phyloP scores from a whole-genome alignment of 1,139 yeast genomes.

The Geotrichum bryndzae region DNA sequence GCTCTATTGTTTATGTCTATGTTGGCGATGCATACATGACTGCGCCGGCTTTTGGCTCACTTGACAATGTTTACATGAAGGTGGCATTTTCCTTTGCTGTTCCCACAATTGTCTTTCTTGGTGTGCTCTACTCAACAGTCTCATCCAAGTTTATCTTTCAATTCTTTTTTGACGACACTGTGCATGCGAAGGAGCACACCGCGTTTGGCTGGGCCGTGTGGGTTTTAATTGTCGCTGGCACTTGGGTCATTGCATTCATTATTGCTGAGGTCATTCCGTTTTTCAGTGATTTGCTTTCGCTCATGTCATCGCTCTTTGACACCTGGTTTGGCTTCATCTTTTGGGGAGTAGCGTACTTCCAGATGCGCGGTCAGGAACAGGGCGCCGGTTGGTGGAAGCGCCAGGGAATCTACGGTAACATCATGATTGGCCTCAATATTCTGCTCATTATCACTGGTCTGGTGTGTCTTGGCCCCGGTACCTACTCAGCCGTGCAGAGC shows the following conservation, averaged over 20 bases:
- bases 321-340: constrained; percentile 62
- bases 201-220: constrained; percentile 49
- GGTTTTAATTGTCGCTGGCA: constrained; percentile 40
- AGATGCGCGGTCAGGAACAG: constrained; percentile 28
- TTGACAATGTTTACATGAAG: constrained; percentile 44
- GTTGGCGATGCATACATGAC: constrained; percentile 52
- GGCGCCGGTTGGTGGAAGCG: constrained; percentile 31
- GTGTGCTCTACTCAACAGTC: constrained; percentile 51
- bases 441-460: constrained; percentile 44
- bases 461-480: constrained; percentile 54
- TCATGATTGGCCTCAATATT: constrained; percentile 36
- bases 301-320: constrained; percentile 60
- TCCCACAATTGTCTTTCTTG: constrained; percentile 54
- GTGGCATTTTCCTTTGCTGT: constrained; percentile 55
- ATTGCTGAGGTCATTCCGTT: constrained; percentile 61
- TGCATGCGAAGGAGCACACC: constrained; percentile 47
- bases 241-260: constrained; percentile 53
- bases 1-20: constrained; percentile 51
- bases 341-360: constrained; percentile 59
- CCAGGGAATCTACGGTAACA: constrained; percentile 25
- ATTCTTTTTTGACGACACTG: constrained; percentile 42
- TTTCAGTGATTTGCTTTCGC: constrained; percentile 50
- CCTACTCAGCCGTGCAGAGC: constrained; percentile 50
- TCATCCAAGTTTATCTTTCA: constrained; percentile 48
- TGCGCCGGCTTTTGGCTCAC: constrained; percentile 57